Conservation (phyloP, 108 stramenopile genomes). For the Schizochytrium sp. region DNA sequence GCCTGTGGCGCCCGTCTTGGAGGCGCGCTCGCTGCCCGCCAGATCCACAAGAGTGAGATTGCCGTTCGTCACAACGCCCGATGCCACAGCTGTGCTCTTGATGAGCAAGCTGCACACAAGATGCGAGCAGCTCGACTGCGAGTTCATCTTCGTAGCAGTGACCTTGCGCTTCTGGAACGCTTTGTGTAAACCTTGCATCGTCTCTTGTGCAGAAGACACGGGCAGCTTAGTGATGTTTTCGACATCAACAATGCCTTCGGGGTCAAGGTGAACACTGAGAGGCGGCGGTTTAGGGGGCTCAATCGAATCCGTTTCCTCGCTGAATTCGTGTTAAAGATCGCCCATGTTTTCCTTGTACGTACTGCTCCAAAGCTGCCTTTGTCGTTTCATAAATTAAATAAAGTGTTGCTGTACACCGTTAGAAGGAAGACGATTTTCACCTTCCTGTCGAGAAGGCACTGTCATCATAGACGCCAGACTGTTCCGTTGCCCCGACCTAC, state of each 20-base stretch:
- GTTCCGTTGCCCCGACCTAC: too few relatives aligned
- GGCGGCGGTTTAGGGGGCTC: slow-evolving; percentile 31
- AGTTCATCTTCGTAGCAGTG: slow-evolving; percentile 57
- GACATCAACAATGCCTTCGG: slow-evolving; percentile 45
- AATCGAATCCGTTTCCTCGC: background rate
- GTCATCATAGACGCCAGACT: too few relatives aligned
- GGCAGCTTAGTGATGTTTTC: slow-evolving; percentile 33
- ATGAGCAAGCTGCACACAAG: slow-evolving; percentile 36
- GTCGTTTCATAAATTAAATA: too few relatives aligned
- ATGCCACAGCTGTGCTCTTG: background rate
- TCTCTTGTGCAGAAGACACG: slow-evolving; percentile 20
- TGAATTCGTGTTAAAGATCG: background rate
- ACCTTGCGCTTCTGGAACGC: slow-evolving; percentile 45
- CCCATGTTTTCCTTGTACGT: slow-evolving; percentile 8
- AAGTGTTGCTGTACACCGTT: too few relatives aligned
- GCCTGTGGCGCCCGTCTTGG: slow-evolving; percentile 21
- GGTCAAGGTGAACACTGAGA: slow-evolving; percentile 51
- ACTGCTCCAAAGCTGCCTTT: too few relatives aligned
- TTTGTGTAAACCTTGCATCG: slow-evolving; percentile 24
- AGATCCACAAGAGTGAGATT: slow-evolving; percentile 24
- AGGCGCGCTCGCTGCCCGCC: slow-evolving; percentile 28
- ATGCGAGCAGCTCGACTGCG: slow-evolving; percentile 51
- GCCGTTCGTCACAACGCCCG: background rate
- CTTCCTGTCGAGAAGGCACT: too few relatives aligned
- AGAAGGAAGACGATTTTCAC: too few relatives aligned